Conservation (phyloP, 768 basidiomycete genomes). For the Erythrobasidium yunnanense region DNA sequence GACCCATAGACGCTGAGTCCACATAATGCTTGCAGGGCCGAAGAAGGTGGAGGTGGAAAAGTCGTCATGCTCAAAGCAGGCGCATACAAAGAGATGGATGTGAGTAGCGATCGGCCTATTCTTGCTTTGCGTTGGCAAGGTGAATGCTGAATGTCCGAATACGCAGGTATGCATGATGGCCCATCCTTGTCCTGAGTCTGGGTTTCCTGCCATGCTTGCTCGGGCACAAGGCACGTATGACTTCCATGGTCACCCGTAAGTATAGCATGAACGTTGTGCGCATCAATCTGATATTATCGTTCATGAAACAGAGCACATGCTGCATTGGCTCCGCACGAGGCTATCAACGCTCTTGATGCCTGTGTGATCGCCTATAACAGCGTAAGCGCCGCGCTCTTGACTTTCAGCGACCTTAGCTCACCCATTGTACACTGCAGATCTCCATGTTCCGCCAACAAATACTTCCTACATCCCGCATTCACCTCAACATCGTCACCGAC, state of each 20-base stretch:
- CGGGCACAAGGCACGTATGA: neutral
- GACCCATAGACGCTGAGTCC: too few relatives aligned
- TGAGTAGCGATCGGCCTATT: too few relatives aligned
- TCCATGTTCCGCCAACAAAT: neutral
- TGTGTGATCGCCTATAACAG: slow-evolving; percentile 71
- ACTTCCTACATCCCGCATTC: neutral
- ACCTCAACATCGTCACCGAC: neutral
- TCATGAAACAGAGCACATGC: neutral
- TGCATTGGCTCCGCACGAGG: slow-evolving; percentile 64
- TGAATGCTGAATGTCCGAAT: too few relatives aligned
- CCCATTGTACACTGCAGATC: neutral
- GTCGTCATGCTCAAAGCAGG: slow-evolving; percentile 55
- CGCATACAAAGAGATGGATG: slow-evolving; percentile 59
- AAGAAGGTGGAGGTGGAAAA: slow-evolving; percentile 56
- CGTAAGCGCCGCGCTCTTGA: slow-evolving; percentile 53
- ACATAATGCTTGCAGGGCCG: too few relatives aligned
- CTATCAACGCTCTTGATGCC: slow-evolving; percentile 73
- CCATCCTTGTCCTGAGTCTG: neutral
- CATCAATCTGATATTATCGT: slow-evolving; percentile 51
- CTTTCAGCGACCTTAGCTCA: neutral
- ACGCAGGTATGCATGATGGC: too few relatives aligned
- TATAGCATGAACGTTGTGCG: slow-evolving; percentile 48
- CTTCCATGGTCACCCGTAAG: neutral
- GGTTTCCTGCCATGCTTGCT: neutral
- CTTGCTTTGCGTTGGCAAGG: too few relatives aligned